phyloP scores from a whole-genome alignment of 129 eudicot species.

The Saussurea involucrata region DNA sequence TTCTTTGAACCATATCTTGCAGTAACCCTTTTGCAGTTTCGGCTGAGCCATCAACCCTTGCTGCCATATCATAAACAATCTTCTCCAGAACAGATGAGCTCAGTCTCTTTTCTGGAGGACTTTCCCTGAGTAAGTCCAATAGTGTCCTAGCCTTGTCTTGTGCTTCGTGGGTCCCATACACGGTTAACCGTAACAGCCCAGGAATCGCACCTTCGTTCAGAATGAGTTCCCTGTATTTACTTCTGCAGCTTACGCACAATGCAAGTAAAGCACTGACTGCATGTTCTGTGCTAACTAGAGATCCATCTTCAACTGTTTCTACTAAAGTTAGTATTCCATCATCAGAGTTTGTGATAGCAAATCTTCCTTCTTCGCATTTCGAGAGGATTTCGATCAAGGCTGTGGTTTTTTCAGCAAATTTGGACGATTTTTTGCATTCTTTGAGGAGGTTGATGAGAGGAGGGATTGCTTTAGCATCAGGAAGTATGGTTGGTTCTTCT shows the following conservation, averaged over 20 bases:
- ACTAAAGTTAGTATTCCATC: slow-evolving; percentile 70
- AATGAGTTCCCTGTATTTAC: slow-evolving; percentile 62
- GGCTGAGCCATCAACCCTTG: slow-evolving; percentile 47
- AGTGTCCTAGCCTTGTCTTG: slow-evolving; percentile 65
- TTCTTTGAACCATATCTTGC: slow-evolving; percentile 72
- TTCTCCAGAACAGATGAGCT: slow-evolving; percentile 48
- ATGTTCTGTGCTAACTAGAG: slow-evolving; percentile 57
- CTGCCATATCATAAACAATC: slow-evolving; percentile 59
- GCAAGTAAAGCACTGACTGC: slow-evolving; percentile 78
- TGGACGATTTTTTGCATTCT: slow-evolving; percentile 78
- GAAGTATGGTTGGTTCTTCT: slow-evolving; percentile 27
- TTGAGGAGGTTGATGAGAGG: slow-evolving; percentile 69
- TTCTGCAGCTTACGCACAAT: slow-evolving; percentile 53
- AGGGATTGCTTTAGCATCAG: slow-evolving; percentile 56
- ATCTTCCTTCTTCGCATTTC: slow-evolving; percentile 54
- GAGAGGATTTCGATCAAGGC: slow-evolving; percentile 53
- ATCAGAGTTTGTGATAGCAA: slow-evolving; percentile 32
- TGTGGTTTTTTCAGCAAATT: slow-evolving; percentile 78
- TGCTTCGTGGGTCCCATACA: slow-evolving; percentile 62
- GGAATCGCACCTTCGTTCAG: slow-evolving; percentile 89
- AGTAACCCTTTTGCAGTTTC: slow-evolving; percentile 63
- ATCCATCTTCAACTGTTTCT: slow-evolving; percentile 80
- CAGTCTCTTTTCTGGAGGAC: slow-evolving; percentile 45
- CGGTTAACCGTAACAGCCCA: slow-evolving; percentile 65
- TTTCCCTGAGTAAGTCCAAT: slow-evolving; percentile 62